A percentile compares a stretch with the other conserved stretches of the same genome.
These are phyloP conservation scores for Eucalyptus marginata DNA, from an alignment of 345 rosid species.

Conservation along the genomic window DNA sequence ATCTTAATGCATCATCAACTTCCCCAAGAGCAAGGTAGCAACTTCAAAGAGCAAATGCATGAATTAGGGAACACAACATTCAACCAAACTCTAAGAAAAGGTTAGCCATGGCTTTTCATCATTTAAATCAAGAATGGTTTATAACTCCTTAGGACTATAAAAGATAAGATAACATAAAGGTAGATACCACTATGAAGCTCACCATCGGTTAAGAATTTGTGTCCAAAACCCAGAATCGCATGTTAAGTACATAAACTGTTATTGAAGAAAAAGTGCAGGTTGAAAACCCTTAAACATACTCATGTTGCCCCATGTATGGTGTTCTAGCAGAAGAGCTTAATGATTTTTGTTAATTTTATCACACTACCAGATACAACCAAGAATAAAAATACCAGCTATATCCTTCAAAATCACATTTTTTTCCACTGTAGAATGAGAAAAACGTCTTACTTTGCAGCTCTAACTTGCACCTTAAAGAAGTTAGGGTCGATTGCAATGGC, in stretches of 20 bases:
- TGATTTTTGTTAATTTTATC: neutral
- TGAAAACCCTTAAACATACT: neutral
- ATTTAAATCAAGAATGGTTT: neutral
- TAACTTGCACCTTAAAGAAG: slow-evolving; percentile 76
- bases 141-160: neutral
- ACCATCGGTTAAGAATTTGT: neutral
- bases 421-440: neutral
- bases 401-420: neutral
- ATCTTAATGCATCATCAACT: slow-evolving; percentile 61
- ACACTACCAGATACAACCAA: neutral
- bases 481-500: slow-evolving; percentile 73
- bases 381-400: neutral
- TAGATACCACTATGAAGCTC: neutral
- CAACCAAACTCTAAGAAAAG: neutral
- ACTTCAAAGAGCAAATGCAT: slow-evolving; percentile 19
- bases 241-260: neutral
- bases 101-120: neutral
- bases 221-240: neutral
- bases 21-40: slow-evolving; percentile 94
- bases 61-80: neutral
- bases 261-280: neutral
- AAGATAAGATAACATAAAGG: neutral
- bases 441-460: slow-evolving; percentile 81
- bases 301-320: neutral
- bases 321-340: neutral